These are phyloP conservation scores for Berkeleyomyces rouxiae DNA, from an alignment of 2,329 filamentous ascomycete species.

Conservation along the genomic window DNA sequence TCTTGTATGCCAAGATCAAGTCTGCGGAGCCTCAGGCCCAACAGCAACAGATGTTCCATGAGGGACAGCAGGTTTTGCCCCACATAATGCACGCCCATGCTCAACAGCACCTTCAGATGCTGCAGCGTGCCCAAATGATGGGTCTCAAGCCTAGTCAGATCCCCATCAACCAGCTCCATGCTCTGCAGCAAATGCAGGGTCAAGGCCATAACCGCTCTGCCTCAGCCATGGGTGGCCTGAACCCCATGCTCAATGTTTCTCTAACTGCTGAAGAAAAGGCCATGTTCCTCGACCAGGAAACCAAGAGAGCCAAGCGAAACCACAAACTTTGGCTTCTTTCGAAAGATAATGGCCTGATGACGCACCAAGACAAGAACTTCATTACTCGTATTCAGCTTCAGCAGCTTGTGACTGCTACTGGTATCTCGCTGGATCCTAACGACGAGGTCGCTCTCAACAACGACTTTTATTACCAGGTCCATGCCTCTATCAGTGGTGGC, in stretches of 20 bases:
- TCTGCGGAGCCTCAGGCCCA: conserved; percentile 21
- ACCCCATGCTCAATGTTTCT: conserved; percentile 28
- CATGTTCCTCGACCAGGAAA: conserved; percentile 75
- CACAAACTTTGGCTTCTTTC: conserved; percentile 93
- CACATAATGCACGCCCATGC: conserved; percentile 21
- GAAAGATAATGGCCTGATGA: conserved; percentile 95
- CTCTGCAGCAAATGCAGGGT: conserved; percentile 20
- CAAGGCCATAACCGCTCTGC: conserved; percentile 14
- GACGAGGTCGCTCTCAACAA: conserved; percentile 70
- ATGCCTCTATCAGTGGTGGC: conserved; percentile 80
- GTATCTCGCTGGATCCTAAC: conserved; percentile 64
- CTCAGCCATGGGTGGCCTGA: conserved; percentile 3
- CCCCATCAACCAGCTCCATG: conserved; percentile 53
- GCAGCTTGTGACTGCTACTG: conserved; percentile 83
- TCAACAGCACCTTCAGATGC: conserved; percentile 19
- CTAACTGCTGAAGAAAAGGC: conserved; percentile 76
- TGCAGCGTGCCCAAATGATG: conserved; percentile 23
- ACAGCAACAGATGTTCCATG: conserved; percentile 16
- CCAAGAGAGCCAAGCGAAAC: conserved; percentile 87
- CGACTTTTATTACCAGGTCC: conserved; percentile 98
- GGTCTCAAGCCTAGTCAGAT: conserved; percentile 34
- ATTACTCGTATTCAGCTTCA: conserved; percentile 96
- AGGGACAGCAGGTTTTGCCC: conserved; percentile 30
- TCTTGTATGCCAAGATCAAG: conserved; percentile 12
- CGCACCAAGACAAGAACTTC: conserved; percentile 97